Evolutionary conservation across 495 filamentous ascomycete genomes (phyloP), one percentile per base, ranked within the genome.

Genomic region (Daldinia concentrica): DNA sequence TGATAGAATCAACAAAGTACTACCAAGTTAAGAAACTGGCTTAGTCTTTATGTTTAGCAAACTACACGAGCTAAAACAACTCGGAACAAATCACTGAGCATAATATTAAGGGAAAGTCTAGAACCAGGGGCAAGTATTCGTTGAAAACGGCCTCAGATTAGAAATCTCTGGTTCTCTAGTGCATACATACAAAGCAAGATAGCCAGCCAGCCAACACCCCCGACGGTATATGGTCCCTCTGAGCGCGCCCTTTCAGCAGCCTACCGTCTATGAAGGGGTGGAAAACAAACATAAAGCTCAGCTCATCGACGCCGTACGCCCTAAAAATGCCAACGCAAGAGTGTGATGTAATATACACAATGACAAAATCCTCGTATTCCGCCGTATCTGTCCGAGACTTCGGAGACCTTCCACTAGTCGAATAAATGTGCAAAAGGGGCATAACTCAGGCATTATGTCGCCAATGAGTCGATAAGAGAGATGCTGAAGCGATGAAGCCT

Each of bases 261-360:
- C 58, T 52, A 14, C 58, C 68, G 34, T 71, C 62, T 61, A 71
- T 62, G 57, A 37, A 36, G 36, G 32, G 43, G 43, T 48, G 7
- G 43, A 48, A 48, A 48, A 24, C 43, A 48, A 48, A 64, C 30
- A 9, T 17, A 64, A 64, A 43, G 32, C 29, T 54, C 50, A 67
- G 57, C 36, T 41, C 37, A 17, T 60, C 32, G 4, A 9, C 62
- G 24, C 43, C 14, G n/a, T 57, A 57, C 69, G 69, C 69, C 69
- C 12, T 67, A 19, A 52, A 50, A 59, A 72, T 72, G 69, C 69
- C 45, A 12, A 36, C 24, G 45, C 24, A 17, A 50, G 58, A n/a
- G 27, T 72, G 22, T 57, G 43, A 41, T 17, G 41, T 72, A 72
- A 30, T 72, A 63, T 72, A 72, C 69, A 72, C 34, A 66, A 39